These are phyloP conservation scores for Boletus patriciae DNA, from an alignment of 768 basidiomycete genomes.

Conservation along the genomic window DNA sequence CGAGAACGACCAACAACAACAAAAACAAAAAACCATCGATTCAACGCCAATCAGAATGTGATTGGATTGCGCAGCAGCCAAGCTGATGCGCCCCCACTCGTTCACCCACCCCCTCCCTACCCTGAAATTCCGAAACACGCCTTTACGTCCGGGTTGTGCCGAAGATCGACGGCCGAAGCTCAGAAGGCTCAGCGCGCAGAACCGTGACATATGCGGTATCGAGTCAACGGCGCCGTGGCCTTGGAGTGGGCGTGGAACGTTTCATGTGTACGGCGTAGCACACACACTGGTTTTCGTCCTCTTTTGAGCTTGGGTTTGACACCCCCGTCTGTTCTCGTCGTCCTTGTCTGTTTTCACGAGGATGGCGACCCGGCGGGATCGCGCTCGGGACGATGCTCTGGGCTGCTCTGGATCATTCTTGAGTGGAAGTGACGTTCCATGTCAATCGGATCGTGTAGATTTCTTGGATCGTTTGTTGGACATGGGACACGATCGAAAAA, in stretches of 20 bases:
- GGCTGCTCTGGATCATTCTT: background rate
- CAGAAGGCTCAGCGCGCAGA: too few species aligned
- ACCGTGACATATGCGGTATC: too few species aligned
- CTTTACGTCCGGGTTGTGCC: background rate
- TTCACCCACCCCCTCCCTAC: too few species aligned
- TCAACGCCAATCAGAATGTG: background rate
- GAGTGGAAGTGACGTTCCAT: background rate
- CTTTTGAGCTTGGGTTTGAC: background rate
- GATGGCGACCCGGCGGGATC: too few species aligned
- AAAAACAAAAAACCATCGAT: background rate
- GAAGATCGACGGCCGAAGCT: background rate
- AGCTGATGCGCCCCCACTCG: background rate
- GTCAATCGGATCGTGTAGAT: background rate
- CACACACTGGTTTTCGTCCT: background rate
- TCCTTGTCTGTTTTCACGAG: background rate
- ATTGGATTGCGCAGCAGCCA: background rate
- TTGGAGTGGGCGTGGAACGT: background rate
- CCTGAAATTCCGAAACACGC: too few species aligned
- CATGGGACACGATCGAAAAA: background rate
- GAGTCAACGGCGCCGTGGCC: too few species aligned
- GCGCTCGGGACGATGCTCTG: too few species aligned
- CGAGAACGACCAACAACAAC: background rate
- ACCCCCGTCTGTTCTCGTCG: background rate
- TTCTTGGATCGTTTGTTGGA: background rate
- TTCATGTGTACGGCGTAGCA: background rate